Evolutionary conservation across 1,284 basidiomycete genomes (phyloP).

Genomic region (Somion occarium): DNA sequence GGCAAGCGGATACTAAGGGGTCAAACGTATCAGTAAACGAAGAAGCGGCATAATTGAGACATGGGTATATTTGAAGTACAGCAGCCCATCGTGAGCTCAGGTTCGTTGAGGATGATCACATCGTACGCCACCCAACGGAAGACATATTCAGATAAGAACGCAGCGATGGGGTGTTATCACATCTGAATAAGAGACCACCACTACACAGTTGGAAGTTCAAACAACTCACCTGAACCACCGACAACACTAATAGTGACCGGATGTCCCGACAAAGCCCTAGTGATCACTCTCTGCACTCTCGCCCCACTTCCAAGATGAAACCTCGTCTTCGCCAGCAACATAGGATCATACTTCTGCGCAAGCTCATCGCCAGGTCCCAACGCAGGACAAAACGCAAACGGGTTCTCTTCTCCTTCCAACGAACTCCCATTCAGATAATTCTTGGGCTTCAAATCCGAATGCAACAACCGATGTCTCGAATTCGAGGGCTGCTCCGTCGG

Average conservation of each 20-base stretch:
- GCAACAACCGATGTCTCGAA: constrained; percentile 33
- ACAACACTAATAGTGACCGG: constrained; percentile 89
- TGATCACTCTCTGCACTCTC: constrained; percentile 78
- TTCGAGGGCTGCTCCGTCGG: constrained; percentile 29
- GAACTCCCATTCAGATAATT: constrained; percentile 60
- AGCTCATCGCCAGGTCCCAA: constrained; percentile 81
- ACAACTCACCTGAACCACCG: constrained; percentile 77
- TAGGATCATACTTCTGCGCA: constrained; percentile 74
- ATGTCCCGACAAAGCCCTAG: constrained; percentile 79
- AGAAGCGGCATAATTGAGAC: constrained; percentile 1
- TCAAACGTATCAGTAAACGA: constrained; percentile 5
- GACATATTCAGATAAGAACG: constrained; percentile 3
- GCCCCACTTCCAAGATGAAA: constrained; percentile 82
- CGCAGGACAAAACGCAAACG: constrained; percentile 88
- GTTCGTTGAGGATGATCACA: background rate
- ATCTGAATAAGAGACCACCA: no score
- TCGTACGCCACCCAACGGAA: background rate
- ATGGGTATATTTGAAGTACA: constrained; percentile 8
- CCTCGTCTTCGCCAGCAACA: constrained; percentile 71
- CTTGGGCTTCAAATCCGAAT: constrained; percentile 54
- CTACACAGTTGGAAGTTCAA: constrained; percentile 4
- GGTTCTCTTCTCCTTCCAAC: constrained; percentile 40
- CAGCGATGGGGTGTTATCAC: background rate
- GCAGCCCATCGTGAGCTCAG: constrained; percentile 1
- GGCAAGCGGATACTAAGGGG: constrained; percentile 78